Conservation (phyloP, 2,329 filamentous ascomycete species). For the Sphaerulina musiva region DNA sequence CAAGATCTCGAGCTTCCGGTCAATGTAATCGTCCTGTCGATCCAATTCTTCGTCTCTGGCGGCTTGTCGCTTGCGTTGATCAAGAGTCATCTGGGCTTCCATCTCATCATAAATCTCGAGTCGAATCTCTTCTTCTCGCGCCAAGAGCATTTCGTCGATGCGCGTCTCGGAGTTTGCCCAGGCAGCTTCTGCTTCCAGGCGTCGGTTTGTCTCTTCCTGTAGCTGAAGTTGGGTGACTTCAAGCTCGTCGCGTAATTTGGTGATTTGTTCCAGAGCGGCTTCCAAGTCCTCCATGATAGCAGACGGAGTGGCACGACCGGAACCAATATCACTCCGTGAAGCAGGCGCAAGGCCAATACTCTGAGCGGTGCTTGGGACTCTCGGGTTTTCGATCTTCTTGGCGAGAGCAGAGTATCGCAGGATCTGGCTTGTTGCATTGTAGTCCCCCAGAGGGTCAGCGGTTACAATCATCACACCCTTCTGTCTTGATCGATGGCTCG, state of each 20-base stretch:
- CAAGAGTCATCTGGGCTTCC: conserved; percentile 66
- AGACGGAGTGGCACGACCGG: conserved; percentile 41
- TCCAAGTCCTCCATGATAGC: conserved; percentile 63
- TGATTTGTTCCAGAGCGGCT: conserved; percentile 71
- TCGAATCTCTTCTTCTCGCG: conserved; percentile 66
- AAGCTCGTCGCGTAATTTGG: conserved; percentile 69
- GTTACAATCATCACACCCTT: conserved; percentile 95
- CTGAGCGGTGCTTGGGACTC: conserved; percentile 73
- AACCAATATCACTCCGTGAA: conserved; percentile 21
- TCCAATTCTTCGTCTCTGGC: conserved; percentile 71
- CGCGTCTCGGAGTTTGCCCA: conserved; percentile 58
- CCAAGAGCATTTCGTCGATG: conserved; percentile 56
- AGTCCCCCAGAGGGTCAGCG: conserved; percentile 85
- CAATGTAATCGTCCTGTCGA: conserved; percentile 73
- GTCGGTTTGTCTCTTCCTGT: conserved; percentile 61
- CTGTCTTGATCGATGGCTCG: conserved; percentile 60
- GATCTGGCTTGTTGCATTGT: conserved; percentile 94
- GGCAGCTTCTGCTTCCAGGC: conserved; percentile 66
- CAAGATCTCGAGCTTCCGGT: conserved; percentile 75
- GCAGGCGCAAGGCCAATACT: conserved; percentile 48
- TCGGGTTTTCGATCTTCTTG: conserved; percentile 83
- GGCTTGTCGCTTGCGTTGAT: conserved; percentile 74
- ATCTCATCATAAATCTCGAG: conserved; percentile 87
- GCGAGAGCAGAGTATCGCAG: conserved; percentile 89
- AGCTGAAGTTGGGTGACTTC: conserved; percentile 66